Evolutionary conservation across 192 early-diverging fungal species (phyloP), one percentile per base, ranked within the genome.

Genomic region (Coemansia sp.): DNA sequence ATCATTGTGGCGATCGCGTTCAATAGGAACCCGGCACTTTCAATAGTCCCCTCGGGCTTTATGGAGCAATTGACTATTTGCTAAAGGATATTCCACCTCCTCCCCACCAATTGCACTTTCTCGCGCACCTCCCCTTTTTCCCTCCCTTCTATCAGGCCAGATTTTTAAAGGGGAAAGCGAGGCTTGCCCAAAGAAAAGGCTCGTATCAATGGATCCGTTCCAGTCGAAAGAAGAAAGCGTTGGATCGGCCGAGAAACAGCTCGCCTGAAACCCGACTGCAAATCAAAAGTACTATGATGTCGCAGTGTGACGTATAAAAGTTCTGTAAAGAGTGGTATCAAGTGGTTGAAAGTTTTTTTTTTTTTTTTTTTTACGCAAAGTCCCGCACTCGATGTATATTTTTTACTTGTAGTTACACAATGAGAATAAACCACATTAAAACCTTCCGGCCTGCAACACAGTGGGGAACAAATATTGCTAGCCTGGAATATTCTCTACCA

Each of bases 1-100:
- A 26, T 53, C 51, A 53, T 53, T 53, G 24, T 53, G 51, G 23
- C 51, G 24, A 24, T 53, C 24, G 51, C 51, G 11, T 14, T 53
- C 23, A 26, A 53, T 53, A 23, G 23, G 18, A 14, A 1, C 7
- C 23, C 24, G 51, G 14, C 24, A 53, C 24, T 53, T 9, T 49
- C 46, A 20, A 49, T 49, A 49, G 15, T 49, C 20, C 20, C 46
- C 7, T 41, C 39, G 5, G 39, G 39, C 7, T 11, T 41, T 41
- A 12, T 41, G 39, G 39, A 41, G 30, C 30, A 30, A 5, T 8
- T 41, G 39, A 41, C 39, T 12, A 1, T 46, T 16, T 5, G 12
- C 12, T 18, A 2, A 46, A 46, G 44, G 44, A 46, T 18, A 46
- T 5, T 46, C 30, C 30, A 30, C 12, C 39, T 41, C 39, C 39